Conservation (phyloP, 805 yeast species). For the Clavispora asparagi region DNA sequence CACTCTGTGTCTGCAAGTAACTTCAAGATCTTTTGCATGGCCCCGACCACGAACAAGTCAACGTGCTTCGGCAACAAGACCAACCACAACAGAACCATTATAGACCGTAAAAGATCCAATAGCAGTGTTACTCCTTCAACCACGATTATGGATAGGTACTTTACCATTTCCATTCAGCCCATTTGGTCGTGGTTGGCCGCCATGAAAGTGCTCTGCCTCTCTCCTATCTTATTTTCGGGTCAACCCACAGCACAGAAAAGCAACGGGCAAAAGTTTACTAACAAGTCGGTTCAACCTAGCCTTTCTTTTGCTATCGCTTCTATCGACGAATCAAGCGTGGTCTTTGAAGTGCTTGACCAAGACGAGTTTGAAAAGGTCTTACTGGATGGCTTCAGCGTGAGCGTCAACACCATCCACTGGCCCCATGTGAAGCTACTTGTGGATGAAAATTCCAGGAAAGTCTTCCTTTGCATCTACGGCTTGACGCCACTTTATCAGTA, state of each 20-base stretch:
- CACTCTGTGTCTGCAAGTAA: slow-evolving; percentile 19
- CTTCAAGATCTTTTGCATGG: slow-evolving; percentile 23
- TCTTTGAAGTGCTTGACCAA: slow-evolving; percentile 21
- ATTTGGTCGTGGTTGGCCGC: slow-evolving; percentile 42
- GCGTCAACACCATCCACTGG: slow-evolving; percentile 33
- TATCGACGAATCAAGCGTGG: slow-evolving; percentile 27
- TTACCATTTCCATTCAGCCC: slow-evolving; percentile 28
- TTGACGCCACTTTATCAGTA: slow-evolving; percentile 34
- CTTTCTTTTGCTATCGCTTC: slow-evolving; percentile 18
- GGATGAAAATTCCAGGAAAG: slow-evolving; percentile 7
- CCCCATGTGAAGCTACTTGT: slow-evolving; percentile 17
- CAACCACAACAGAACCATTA: slow-evolving; percentile 13
- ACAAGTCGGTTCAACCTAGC: not conserved
- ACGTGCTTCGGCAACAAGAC: slow-evolving; percentile 8
- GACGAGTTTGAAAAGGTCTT: slow-evolving; percentile 1
- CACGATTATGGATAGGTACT: slow-evolving; percentile 16
- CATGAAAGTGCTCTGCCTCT: slow-evolving; percentile 23
- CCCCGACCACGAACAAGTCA: slow-evolving; percentile 18
- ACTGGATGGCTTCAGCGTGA: slow-evolving; percentile 9
- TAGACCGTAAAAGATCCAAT: slow-evolving; percentile 13
- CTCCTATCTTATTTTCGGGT: slow-evolving; percentile 30
- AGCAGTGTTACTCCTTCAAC: slow-evolving; percentile 13
- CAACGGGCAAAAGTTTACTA: slow-evolving; percentile 18
- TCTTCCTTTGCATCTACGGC: slow-evolving; percentile 27
- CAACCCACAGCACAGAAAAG: slow-evolving; percentile 19